phyloP scores from a whole-genome alignment of 2,329 filamentous ascomycete species.

The Pseudomassariella vexata region DNA sequence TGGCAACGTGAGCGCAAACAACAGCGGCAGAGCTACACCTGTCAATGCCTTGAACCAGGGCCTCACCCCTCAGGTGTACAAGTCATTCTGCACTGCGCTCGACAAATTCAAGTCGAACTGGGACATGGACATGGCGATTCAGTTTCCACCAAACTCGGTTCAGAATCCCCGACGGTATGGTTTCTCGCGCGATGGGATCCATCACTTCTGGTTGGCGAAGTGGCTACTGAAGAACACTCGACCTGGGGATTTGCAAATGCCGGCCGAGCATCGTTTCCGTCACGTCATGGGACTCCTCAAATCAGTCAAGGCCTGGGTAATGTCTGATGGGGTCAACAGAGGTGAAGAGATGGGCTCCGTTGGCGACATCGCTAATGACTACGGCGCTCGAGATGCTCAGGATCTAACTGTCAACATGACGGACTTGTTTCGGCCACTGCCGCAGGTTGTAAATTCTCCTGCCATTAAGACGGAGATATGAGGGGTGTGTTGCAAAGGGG shows the following conservation, averaged over 20 bases:
- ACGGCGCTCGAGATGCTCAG: slow-evolving; percentile 52
- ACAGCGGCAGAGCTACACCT: slow-evolving; percentile 40
- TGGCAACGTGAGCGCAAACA: slow-evolving; percentile 37
- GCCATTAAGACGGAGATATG: slow-evolving; percentile 35
- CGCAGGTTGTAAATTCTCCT: slow-evolving; percentile 35
- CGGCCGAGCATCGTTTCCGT: slow-evolving; percentile 53
- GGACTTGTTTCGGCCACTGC: slow-evolving; percentile 60
- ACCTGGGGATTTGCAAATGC: slow-evolving; percentile 45
- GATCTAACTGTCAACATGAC: slow-evolving; percentile 67
- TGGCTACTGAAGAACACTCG: slow-evolving; percentile 56
- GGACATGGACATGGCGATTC: slow-evolving; percentile 63
- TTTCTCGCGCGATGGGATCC: slow-evolving; percentile 65
- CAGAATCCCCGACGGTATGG: slow-evolving; percentile 55
- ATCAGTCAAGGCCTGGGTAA: slow-evolving; percentile 54
- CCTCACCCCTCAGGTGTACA: slow-evolving; percentile 39
- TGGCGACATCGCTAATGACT: slow-evolving; percentile 62
- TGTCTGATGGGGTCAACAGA: slow-evolving; percentile 56
- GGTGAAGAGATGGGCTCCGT: slow-evolving; percentile 65
- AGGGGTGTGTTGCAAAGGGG: slow-evolving; percentile 10
- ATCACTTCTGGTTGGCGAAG: slow-evolving; percentile 68
- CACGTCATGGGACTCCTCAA: slow-evolving; percentile 57
- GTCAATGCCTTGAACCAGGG: slow-evolving; percentile 28
- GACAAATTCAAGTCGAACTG: slow-evolving; percentile 69
- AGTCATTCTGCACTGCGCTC: slow-evolving; percentile 49
- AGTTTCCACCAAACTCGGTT: slow-evolving; percentile 56